phyloP scores from a whole-genome alignment of 1,284 basidiomycete species.

The Cryptococcus jaspeensis region DNA sequence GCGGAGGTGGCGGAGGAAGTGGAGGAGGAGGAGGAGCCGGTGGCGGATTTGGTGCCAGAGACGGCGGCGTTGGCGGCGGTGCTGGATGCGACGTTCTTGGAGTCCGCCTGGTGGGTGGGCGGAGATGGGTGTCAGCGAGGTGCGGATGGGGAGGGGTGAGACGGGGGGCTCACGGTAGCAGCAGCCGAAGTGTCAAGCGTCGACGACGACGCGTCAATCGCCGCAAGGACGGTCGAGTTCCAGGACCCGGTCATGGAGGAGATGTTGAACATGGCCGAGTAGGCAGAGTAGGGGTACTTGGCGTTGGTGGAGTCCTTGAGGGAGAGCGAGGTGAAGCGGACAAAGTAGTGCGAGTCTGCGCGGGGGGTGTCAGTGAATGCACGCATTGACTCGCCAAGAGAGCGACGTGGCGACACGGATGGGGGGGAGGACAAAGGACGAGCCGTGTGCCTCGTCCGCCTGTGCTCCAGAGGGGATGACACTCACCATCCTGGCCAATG shows the following conservation, averaged over 20 bases:
- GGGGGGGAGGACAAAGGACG: neutral
- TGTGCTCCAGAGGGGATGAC: neutral
- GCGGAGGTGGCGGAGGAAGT: conserved; percentile 9
- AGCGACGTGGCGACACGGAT: too few relatives aligned
- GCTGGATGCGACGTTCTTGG: neutral
- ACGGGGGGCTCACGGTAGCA: neutral
- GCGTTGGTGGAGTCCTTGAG: conserved; percentile 57
- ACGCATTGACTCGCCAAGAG: neutral
- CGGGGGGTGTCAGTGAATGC: neutral
- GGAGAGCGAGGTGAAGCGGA: conserved; percentile 62
- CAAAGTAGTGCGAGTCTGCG: conserved; percentile 47
- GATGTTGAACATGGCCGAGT: conserved; percentile 71
- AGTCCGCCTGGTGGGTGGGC: neutral
- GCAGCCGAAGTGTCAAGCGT: conserved; percentile 2
- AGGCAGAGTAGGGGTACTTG: conserved; percentile 64
- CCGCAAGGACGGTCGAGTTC: conserved; percentile 36
- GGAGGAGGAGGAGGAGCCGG: conserved; percentile 12
- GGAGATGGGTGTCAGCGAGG: neutral
- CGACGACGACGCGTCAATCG: conserved; percentile 22
- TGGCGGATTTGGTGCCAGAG: neutral
- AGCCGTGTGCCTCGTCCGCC: neutral
- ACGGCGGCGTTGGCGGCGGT: neutral
- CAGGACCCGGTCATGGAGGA: conserved; percentile 48
- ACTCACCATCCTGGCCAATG: conserved; percentile 60
- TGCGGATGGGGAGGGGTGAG: neutral